These are phyloP conservation scores for Termitomyces sp. DNA, from an alignment of 768 basidiomycete genomes.

Conservation along the genomic window DNA sequence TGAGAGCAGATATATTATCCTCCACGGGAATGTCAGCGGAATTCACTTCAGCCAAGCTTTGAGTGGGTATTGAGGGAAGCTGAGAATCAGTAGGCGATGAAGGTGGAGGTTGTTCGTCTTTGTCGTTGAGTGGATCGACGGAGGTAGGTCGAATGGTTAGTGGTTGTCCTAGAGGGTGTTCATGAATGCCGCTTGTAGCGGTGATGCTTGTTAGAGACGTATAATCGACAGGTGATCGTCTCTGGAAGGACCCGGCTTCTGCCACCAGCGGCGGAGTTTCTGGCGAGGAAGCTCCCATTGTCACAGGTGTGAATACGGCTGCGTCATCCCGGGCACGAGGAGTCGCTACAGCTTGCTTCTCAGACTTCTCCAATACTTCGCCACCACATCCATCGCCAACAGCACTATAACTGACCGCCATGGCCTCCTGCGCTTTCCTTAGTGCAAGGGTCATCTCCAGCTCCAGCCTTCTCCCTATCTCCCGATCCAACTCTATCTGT, in stretches of 20 bases:
- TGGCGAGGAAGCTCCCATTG: neutral
- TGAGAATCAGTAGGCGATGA: neutral
- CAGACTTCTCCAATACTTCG: neutral
- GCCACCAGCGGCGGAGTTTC: neutral
- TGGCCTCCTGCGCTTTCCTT: neutral
- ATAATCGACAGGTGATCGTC: neutral
- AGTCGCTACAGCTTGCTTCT: neutral
- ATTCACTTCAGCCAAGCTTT: neutral
- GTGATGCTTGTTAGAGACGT: neutral
- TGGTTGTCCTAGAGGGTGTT: neutral
- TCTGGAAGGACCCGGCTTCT: neutral
- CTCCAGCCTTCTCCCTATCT: slow-evolving; percentile 45
- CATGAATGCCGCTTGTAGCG: neutral
- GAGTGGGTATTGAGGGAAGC: neutral
- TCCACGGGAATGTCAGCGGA: neutral
- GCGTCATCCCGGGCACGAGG: neutral
- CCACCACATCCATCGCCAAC: neutral
- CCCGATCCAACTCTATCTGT: slow-evolving; percentile 51
- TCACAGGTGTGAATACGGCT: too few relatives aligned
- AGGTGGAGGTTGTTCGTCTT: neutral
- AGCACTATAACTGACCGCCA: neutral
- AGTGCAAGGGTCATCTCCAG: slow-evolving; percentile 29
- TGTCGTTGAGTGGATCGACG: neutral
- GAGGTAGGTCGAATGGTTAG: neutral
- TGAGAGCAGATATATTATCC: neutral